These are phyloP conservation scores for Alternaria hordeiaustralica DNA, from an alignment of 2,329 filamentous ascomycete species.

Conservation along the genomic window DNA sequence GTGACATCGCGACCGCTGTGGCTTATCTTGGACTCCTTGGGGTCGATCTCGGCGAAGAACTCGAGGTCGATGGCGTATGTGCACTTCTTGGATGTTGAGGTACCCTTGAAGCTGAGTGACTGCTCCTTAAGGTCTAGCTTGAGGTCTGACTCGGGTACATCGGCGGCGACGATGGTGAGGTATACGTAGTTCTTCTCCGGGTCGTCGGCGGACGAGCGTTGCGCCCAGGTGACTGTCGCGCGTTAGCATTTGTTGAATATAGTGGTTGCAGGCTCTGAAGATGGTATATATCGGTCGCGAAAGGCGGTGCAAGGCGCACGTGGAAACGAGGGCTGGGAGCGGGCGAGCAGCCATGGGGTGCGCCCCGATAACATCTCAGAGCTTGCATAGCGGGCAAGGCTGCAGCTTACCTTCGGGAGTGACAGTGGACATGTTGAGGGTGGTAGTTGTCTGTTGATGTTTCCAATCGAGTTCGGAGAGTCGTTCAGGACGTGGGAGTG, in stretches of 20 bases:
- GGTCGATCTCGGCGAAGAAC: conserved; percentile 90
- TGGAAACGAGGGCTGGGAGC: too few species aligned
- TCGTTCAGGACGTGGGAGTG: conserved; percentile 1
- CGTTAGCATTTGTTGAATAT: conserved; percentile 24
- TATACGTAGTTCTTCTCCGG: conserved; percentile 92
- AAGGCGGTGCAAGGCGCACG: not conserved
- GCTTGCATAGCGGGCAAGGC: conserved; percentile 24
- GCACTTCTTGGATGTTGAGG: conserved; percentile 82
- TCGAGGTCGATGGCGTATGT: conserved; percentile 86
- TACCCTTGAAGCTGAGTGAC: conserved; percentile 82
- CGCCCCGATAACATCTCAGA: conserved; percentile 1
- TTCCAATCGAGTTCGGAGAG: conserved; percentile 1
- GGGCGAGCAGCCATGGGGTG: not conserved
- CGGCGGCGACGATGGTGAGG: conserved; percentile 87
- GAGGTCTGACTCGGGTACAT: conserved; percentile 76
- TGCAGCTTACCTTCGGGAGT: conserved; percentile 50
- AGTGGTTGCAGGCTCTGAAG: conserved; percentile 2
- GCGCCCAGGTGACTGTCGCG: conserved; percentile 87
- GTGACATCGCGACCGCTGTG: conserved; percentile 89
- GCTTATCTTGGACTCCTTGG: conserved; percentile 80
- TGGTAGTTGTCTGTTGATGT: not conserved
- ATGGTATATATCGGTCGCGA: conserved; percentile 2
- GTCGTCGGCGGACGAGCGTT: conserved; percentile 85
- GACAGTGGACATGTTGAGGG: conserved; percentile 39
- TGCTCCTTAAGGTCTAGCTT: conserved; percentile 77